A percentile compares a stretch with the other conserved stretches of the same genome.
phyloP scores from a whole-genome alignment of 805 yeast species.

The Debaryomyces tyrocola region DNA sequence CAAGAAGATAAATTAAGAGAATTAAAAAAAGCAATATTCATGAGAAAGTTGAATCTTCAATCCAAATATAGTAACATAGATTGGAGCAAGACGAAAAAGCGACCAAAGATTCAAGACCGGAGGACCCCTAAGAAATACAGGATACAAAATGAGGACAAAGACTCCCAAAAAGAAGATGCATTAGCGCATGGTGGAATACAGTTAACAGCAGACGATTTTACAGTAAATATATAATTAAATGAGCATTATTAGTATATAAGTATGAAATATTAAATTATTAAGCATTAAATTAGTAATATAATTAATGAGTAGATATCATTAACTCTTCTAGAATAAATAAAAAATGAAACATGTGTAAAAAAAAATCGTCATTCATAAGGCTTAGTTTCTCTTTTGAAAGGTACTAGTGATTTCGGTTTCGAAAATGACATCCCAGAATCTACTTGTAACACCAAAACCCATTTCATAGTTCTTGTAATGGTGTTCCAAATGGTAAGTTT shows the following conservation, averaged over 20 bases:
- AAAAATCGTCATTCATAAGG: background rate
- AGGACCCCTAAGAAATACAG: conserved; percentile 3
- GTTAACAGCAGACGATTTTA: conserved; percentile 12
- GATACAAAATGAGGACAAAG: background rate
- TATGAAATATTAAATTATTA: background rate
- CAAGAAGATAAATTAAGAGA: conserved; percentile 2
- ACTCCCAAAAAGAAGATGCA: conserved; percentile 4
- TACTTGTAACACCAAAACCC: conserved; percentile 94
- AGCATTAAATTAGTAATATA: background rate
- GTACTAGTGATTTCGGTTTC: conserved; percentile 70
- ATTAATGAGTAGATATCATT: background rate
- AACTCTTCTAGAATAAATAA: background rate
- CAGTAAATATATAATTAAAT: conserved; percentile 1
- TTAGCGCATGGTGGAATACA: conserved; percentile 11
- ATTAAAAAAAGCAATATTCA: conserved; percentile 6
- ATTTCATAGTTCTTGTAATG: conserved; percentile 96
- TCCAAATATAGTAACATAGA: conserved; percentile 2
- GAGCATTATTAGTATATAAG: background rate
- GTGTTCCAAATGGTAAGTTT: conserved; percentile 92
- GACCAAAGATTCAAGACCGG: background rate
- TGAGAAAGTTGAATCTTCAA: conserved; percentile 9
- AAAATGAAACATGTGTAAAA: background rate
- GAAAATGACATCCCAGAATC: conserved; percentile 92
- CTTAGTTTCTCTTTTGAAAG: conserved; percentile 39
- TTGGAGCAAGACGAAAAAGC: conserved; percentile 5